Evolutionary conservation across 108 stramenopile genomes (phyloP), one percentile per base, ranked within the genome.

Genomic region (Fistulifera pelliculosa): DNA sequence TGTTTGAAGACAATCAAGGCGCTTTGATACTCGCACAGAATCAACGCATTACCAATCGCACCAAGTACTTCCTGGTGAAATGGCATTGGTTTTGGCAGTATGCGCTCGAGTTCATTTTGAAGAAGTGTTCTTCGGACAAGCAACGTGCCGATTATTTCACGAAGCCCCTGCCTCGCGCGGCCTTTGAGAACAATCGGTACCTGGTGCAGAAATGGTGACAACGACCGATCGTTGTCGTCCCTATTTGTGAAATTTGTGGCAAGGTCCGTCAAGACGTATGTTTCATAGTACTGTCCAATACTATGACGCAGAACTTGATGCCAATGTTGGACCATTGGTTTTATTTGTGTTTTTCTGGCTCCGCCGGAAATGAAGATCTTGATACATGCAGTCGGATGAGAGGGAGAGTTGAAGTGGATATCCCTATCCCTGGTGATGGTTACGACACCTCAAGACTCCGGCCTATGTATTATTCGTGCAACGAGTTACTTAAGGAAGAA

Each of bases 71-170:
- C 19, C 61, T 57, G 1, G 39, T 25, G 6, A 56, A 45, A 18
- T 69, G 60, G 61, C 68, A 69, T 47, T 57, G 24, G 8, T 67
- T 67, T 38, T 67, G 66, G 66, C 24, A 18, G 13, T 14, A 10
- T 5, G 35, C 7, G 38, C 12, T 11, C 40, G 40, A 41, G 40
- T 41, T 41, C 14, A 41, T 11, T 41, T 13, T 41, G 12, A 13
- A 11, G 12, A 41, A 13, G 40, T 11, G 11, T 41, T 13, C 11
- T 13, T 41, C 40, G 14, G 40, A 11, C 40, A 14, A 41, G 12
- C 40, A 41, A 41, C 14, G 11, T 11, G 40, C 40, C 40, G 40
- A 41, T 14, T 41, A 41, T 14, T 41, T 41, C 12, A 41, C 40
- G 12, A 41, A 41, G 40, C 12, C 12, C 11, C 40, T 41, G 11